These are phyloP conservation scores for Mortierella sp. DNA, from an alignment of 371 early-diverging fungal species.

Conservation along the genomic window DNA sequence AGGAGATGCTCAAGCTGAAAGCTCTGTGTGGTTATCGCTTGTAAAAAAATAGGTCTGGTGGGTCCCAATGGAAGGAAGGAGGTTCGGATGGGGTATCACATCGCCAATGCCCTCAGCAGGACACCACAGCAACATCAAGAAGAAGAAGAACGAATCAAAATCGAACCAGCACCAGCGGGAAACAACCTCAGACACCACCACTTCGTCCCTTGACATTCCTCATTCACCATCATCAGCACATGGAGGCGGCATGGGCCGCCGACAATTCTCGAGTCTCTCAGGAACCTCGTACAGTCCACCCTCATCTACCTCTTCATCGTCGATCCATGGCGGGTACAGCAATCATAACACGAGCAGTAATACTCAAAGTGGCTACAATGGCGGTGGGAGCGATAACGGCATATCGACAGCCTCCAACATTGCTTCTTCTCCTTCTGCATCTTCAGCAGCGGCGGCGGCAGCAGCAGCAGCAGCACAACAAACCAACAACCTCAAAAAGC, in stretches of 20 bases:
- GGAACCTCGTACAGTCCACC: conserved; percentile 27
- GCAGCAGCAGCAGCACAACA: background rate
- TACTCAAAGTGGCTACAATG: conserved; percentile 5
- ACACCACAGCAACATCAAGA: background rate
- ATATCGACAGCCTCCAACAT: background rate
- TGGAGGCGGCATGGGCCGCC: background rate
- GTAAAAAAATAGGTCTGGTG: conserved; percentile 32
- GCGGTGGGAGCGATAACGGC: conserved; percentile 1
- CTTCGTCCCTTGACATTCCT: background rate
- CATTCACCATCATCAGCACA: conserved; percentile 5
- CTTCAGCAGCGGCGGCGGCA: background rate
- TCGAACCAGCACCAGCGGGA: background rate
- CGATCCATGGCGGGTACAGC: background rate
- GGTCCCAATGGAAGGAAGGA: conserved; percentile 37
- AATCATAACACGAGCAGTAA: background rate
- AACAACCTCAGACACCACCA: background rate
- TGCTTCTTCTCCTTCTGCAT: background rate
- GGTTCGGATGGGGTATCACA: conserved; percentile 50
- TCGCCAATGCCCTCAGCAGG: conserved; percentile 22
- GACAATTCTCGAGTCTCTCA: conserved; percentile 25
- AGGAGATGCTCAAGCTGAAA: background rate
- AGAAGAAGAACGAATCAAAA: background rate
- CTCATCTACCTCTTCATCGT: conserved; percentile 11
- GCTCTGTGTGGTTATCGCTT: background rate
- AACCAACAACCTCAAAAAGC: conserved; percentile 16